These are phyloP conservation scores for Penicillium turbatum DNA, from an alignment of 495 filamentous ascomycete genomes.

Conservation along the genomic window DNA sequence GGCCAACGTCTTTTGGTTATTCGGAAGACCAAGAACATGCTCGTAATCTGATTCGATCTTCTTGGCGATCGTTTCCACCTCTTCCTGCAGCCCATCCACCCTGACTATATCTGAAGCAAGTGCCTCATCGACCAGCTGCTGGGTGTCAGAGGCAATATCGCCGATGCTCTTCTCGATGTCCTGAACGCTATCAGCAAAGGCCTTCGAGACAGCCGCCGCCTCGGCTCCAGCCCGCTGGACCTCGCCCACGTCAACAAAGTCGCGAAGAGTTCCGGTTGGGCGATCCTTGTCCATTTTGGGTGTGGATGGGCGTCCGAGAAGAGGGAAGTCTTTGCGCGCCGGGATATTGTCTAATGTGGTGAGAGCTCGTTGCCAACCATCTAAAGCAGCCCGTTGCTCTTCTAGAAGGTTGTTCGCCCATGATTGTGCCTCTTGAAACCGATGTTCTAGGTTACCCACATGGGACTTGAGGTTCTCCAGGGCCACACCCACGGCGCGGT, in stretches of 20 bases:
- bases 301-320: constrained; percentile 45
- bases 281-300: constrained; percentile 35
- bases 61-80: constrained; percentile 77
- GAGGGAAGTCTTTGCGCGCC: constrained; percentile 53
- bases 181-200: constrained; percentile 50
- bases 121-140: constrained; percentile 44
- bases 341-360: constrained; percentile 58
- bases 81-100: constrained; percentile 61
- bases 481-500: constrained; percentile 69
- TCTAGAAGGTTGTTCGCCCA: constrained; percentile 68
- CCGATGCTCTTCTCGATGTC: constrained; percentile 50
- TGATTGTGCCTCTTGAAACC: constrained; percentile 63
- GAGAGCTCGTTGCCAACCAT: constrained; percentile 65
- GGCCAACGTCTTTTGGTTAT: constrained; percentile 64
- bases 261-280: constrained; percentile 54
- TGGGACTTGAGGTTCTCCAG: constrained; percentile 77
- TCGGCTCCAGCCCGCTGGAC: constrained; percentile 59
- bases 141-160: constrained; percentile 50
- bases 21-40: constrained; percentile 63
- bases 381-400: constrained; percentile 62
- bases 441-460: constrained; percentile 67
- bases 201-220: constrained; percentile 42
- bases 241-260: constrained; percentile 65
- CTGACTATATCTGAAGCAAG: constrained; percentile 35
- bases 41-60: constrained; percentile 88